Conservation (phyloP, 2,329 filamentous ascomycete species). For the Alternaria ventricosa region DNA sequence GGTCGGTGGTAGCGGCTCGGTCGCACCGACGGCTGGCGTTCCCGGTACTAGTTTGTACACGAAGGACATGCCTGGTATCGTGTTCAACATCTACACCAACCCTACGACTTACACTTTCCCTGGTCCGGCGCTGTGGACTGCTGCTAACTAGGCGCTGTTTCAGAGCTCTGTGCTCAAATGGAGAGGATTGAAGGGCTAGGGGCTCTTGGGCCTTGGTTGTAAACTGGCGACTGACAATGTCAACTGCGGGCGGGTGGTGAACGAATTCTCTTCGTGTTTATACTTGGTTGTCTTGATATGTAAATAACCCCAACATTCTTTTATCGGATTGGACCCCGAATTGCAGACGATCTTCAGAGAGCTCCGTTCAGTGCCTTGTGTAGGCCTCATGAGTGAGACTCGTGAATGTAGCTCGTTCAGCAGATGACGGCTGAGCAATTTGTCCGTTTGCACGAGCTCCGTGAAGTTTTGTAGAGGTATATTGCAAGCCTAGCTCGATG, state of each 20-base stretch:
- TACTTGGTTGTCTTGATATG: neutral
- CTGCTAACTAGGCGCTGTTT: constrained; percentile 31
- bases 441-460: neutral
- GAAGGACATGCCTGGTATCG: constrained; percentile 52
- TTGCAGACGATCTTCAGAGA: neutral
- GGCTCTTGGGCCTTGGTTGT: neutral
- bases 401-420: neutral
- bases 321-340: neutral
- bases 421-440: fast-evolving
- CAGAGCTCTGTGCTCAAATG: neutral
- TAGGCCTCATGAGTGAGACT: neutral
- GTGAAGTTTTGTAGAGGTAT: constrained; percentile 1
- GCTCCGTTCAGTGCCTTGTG: neutral
- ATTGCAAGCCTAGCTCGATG: neutral
- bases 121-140: constrained; percentile 46
- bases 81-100: constrained; percentile 48
- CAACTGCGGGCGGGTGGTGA: neutral
- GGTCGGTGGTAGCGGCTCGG: constrained; percentile 54
- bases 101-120: constrained; percentile 46
- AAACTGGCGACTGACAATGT: neutral
- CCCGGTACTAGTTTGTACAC: constrained; percentile 53
- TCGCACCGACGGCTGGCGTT: constrained; percentile 46
- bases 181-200: neutral
- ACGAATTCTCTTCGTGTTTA: neutral
- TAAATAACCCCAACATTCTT: neutral